phyloP scores from a whole-genome alignment of 1,139 yeast genomes.

The Saccharomyces hybrid region DNA sequence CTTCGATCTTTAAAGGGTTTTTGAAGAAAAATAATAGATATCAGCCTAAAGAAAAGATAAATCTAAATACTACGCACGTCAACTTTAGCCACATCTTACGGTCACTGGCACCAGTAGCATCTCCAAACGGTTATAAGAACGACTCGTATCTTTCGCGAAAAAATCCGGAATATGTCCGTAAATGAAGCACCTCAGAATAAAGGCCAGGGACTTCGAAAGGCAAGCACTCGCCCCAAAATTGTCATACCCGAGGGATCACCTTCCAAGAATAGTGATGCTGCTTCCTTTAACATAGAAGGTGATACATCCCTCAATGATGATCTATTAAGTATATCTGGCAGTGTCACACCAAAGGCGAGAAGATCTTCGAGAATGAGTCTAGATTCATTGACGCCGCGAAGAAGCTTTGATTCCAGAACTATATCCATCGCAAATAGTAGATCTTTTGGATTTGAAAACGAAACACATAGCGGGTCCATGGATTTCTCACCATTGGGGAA shows the following conservation, averaged over 20 bases:
- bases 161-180: not conserved
- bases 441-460: constrained; percentile 18
- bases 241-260: not conserved
- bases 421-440: constrained; percentile 13
- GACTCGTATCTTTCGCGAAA: not conserved
- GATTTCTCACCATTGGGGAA: constrained; percentile 61
- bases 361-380: constrained; percentile 16
- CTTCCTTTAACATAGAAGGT: constrained; percentile 7
- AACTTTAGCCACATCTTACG: not conserved
- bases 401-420: constrained; percentile 31
- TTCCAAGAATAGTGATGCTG: not conserved
- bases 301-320: constrained; percentile 30
- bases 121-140: not conserved
- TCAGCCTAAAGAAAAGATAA: not conserved
- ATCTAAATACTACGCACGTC: not conserved
- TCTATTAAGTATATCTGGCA: constrained; percentile 26
- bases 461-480: constrained; percentile 25
- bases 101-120: not conserved
- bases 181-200: not conserved
- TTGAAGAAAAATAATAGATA: not conserved
- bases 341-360: constrained; percentile 8
- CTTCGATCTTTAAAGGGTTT: not conserved
- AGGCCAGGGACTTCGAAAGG: not conserved
- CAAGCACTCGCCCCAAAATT: not conserved
- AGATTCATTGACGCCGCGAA: constrained; percentile 24